Evolutionary conservation across 2,329 filamentous ascomycete species (phyloP), one percentile per base, ranked within the genome.

Genomic region (Colletotrichum navitas): DNA sequence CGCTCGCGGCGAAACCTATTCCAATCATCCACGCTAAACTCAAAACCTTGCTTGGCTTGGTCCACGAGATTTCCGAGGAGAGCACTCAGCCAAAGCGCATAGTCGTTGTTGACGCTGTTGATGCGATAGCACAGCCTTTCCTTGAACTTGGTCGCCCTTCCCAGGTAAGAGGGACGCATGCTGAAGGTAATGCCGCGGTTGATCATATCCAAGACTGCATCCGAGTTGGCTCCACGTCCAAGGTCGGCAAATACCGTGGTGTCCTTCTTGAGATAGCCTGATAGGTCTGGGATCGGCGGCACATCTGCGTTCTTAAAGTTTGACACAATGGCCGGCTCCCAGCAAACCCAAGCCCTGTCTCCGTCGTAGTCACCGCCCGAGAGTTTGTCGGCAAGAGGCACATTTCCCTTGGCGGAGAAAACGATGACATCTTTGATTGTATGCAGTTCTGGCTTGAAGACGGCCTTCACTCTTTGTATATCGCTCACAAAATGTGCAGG

Each of bases 281-380:
- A 72, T 0, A 91, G 78, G 63, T 88, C 84, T 0, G 81, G 81
- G 10, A 79, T 66, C 1, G 77, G 41, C 0, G 87, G 88, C 7
- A 85, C 79, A 0, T 85, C 82, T 0, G 89, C 88, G 69, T 93
- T 94, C 5, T 76, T 74, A 74, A 95, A 95, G n/a, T 89, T 89
- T 6, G 83, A 75, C 0, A 93, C 91, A 3, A 96, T 85, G 0
- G 82, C 80, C 0, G 84, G 82, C 36, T 95, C 92, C 91, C 92
- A 95, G 76, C 91, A 94, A 0, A 94, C 81, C 92, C 92, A 95
- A 5, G 92, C 89, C n/a, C 83, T 86, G 73, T 96, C 93, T 0
- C 93, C 93, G 74, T 95, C 93, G 73, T 94, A 95, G 76, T 95
- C 93, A 0, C 93, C 93, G 0, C 93, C 93, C 1, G 92, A 93